Evolutionary conservation across 2,329 filamentous ascomycete genomes (phyloP), one percentile per base, ranked within the genome.

Genomic region (Neurospora sp.): DNA sequence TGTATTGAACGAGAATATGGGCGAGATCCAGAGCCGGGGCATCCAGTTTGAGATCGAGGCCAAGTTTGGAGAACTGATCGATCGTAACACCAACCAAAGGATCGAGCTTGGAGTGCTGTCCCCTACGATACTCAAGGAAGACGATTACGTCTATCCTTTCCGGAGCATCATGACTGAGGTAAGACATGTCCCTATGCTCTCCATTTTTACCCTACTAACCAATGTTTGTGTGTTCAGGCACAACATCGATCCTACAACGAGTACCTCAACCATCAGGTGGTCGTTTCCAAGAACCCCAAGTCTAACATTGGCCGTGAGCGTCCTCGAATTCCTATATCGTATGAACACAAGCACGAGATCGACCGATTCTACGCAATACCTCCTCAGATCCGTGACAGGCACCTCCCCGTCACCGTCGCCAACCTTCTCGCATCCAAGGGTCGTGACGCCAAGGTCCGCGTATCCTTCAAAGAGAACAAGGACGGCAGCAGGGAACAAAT

Each of bases 11-110:
- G 83, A 86, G n/a, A 88, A 92, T 73, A 84, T 89, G 43, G 85
- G 85, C 39, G 88, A 91, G 74, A 86, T 91, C 23, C 80, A 83
- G 17, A 86, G 86, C 68, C 85, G 87, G 17, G 89, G 88, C 7
- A 90, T 93, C 15, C 87, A 93, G 71, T 89, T 97, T 68, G 96
- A 99, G 80, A 92, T 99, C 69, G 96, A 99, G 81, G 96, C 93
- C 10, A 98, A 98, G 79, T 84, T 98, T 67, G 96, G 96, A 19
- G 90, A 89, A 36, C 84, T 98, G 15, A 87, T 95, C 70, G 90
- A 93, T 78, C 89, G 88, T 77, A 87, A 90, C 72, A 91, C 88
- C 7, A 87, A 90, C 70, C 84, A 89, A 66, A 86, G 93, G n/a
- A 82, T 94, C 36, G 82, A 86, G 10, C 80, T 94, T 10, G 87